Evolutionary conservation across 2,329 filamentous ascomycete species (phyloP), one percentile per base, ranked within the genome.

Genomic region (Ophioceras dolichostomum): DNA sequence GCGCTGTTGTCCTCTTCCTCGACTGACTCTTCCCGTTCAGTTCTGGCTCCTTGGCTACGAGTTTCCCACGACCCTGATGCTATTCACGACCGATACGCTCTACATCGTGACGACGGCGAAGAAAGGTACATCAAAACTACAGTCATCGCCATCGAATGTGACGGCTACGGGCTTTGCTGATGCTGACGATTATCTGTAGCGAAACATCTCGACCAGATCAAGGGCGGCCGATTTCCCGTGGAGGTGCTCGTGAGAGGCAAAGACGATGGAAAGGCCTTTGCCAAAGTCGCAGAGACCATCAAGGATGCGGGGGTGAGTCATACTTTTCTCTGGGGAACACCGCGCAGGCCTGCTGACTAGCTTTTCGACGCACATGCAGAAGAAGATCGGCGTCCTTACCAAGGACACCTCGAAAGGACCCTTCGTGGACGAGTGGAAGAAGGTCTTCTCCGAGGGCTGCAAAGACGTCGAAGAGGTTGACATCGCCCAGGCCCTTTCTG

Each of bases 11-110:
- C 18, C 22, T 38, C 16, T 20, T 17, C 53, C 32, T 37, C 31
- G 37, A 16, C 32, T 40, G 32, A 36, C n/a, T 30, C 24, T 14
- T 17, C 33, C 18, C 37, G 14, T 36, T 34, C 58, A 95, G 88
- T 94, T 96, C 62, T 98, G 93, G 93, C 72, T 98, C 39, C 75
- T 98, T 44, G 91, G 91, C 51, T 98, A 98, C 68, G 91, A 98
- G 59, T 98, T 98, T 54, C 91, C 91, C 24, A 88, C 89, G 28
- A 98, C 91, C 0, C 68, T 98, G 45, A 86, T 98, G 68, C 72
- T 98, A 37, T 79, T 98, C 57, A 96, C 89, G 1, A 66, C 79
- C 43, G 91, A 96, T 43, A 77, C 78, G 33, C 70, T 96, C 49
- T 93, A 91, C 62, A 81, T 96, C 41, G 78, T 98, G 46, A 98